These are phyloP conservation scores for Dalbergia cochinchinensis DNA, from an alignment of 306 rosid genomes.

Conservation along the genomic window DNA sequence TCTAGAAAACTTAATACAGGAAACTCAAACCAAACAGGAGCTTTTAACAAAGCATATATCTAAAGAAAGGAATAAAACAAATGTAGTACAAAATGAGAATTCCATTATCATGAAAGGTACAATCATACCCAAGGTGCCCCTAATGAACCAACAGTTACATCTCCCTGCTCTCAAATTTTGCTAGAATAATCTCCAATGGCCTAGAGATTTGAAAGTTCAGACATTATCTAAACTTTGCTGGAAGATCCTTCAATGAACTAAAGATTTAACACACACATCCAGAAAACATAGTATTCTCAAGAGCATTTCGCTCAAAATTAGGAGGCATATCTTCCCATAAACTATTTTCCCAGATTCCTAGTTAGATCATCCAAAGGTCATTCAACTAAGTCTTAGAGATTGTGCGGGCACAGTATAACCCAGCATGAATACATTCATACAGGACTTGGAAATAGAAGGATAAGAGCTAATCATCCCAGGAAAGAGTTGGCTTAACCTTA, in stretches of 20 bases:
- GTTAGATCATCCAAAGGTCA: constrained; percentile 31
- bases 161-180: constrained; percentile 21
- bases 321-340: background rate
- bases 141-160: constrained; percentile 3
- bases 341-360: constrained; percentile 14
- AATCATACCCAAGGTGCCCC: background rate
- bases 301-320: background rate
- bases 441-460: constrained; percentile 24
- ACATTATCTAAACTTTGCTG: background rate
- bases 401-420: constrained; percentile 5
- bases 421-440: constrained; percentile 5
- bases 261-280: constrained; percentile 11
- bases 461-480: constrained; percentile 3
- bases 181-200: constrained; percentile 22
- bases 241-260: constrained; percentile 3
- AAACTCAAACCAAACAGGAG: no score
- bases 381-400: constrained; percentile 1
- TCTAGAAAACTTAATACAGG: no score
- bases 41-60: constrained; percentile 31
- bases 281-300: background rate
- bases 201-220: background rate
- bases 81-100: constrained; percentile 26
- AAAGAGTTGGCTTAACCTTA: constrained; percentile 11
- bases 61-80: constrained; percentile 2
- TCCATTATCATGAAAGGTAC: constrained; percentile 22